Evolutionary conservation across 495 filamentous ascomycete species (phyloP), one percentile per base, ranked within the genome.

Genomic region (Durotheca rogersii): DNA sequence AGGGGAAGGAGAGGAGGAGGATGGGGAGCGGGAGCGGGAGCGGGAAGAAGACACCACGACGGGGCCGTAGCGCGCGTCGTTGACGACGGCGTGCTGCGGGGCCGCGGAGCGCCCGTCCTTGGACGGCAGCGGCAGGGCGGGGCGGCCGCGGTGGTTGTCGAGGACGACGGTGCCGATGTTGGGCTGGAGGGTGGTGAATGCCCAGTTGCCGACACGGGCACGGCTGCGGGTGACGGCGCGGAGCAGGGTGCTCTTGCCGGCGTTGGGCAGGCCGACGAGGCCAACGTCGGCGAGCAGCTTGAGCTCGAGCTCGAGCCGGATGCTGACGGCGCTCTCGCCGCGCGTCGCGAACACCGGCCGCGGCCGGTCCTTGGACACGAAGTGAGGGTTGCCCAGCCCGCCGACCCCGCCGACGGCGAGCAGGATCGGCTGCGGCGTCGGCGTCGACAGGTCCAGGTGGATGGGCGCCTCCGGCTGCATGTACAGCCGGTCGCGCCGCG

Each of bases 201-300:
- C 93, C 93, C 93, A 98, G 61, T 89, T 81, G 16, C 93, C 93
- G 19, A 98, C 85, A 11, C 94, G 82, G 1, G 94, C 86, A 35
- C 88, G 82, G 67, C 88, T 90, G 56, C 87, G 85, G 55, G 81
- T 94, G 55, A 98, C 69, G 1, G 91, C 85, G 35, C 93, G 85
- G 4, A 96, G 79, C 6, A 98, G 77, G 0, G 94, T 96, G 64
- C 87, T 93, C 66, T 98, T 98, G 9, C 93, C 93, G 1, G 94
- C 93, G 66, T 98, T 98, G 0, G 93, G 94, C 39, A 96, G 79
- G 1, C 93, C 93, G 18, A 98, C 93, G 7, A 98, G 74, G 1
- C 92, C 93, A 12, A 98, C 85, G 68, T 98, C 93, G 10, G 93
- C 93, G 7, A 98, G 81, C 3, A 98, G 76, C 71, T 96, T 97